Evolutionary conservation across 2,329 filamentous ascomycete genomes (phyloP).

Genomic region (Exophiala alcalophila): DNA sequence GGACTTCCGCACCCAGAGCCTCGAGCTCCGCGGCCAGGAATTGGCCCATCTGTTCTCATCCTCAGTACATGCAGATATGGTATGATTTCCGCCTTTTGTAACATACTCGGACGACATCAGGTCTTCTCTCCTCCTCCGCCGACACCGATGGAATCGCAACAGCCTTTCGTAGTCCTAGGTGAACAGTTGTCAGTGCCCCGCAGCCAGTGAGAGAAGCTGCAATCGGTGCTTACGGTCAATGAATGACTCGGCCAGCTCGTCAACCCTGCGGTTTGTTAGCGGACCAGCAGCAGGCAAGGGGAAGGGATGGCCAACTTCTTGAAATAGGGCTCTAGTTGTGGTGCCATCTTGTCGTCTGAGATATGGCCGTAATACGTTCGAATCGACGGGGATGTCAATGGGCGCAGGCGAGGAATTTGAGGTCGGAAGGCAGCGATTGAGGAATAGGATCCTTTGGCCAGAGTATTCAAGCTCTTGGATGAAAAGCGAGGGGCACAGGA

Average conservation of each 20-base stretch:
- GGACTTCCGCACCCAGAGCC: conserved; percentile 77
- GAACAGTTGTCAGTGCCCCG: conserved; percentile 11
- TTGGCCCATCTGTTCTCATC: conserved; percentile 69
- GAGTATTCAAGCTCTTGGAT: conserved; percentile 6
- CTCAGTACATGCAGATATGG: conserved; percentile 1
- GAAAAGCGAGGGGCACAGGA: conserved; percentile 9
- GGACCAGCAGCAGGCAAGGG: not conserved
- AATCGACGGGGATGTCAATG: conserved; percentile 6
- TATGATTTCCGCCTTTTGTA: not conserved
- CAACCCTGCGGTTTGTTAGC: conserved; percentile 52
- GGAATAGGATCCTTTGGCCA: conserved; percentile 1
- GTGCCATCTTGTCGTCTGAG: conserved; percentile 69
- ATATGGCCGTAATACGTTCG: conserved; percentile 47
- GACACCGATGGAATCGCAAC: conserved; percentile 97
- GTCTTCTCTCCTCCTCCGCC: conserved; percentile 80
- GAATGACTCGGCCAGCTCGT: conserved; percentile 73
- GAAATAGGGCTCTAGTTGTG: conserved; percentile 88
- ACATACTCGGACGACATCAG: conserved; percentile 77
- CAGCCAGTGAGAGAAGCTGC: conserved; percentile 1
- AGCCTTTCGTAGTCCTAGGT: conserved; percentile 68
- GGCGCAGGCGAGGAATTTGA: conserved; percentile 1
- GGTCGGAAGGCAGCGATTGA: conserved; percentile 7
- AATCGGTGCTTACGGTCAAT: conserved; percentile 65
- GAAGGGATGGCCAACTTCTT: conserved; percentile 56
- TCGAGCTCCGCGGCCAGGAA: conserved; percentile 83